Conservation (phyloP, 306 rosid species). For the Cicer bijugum region DNA sequence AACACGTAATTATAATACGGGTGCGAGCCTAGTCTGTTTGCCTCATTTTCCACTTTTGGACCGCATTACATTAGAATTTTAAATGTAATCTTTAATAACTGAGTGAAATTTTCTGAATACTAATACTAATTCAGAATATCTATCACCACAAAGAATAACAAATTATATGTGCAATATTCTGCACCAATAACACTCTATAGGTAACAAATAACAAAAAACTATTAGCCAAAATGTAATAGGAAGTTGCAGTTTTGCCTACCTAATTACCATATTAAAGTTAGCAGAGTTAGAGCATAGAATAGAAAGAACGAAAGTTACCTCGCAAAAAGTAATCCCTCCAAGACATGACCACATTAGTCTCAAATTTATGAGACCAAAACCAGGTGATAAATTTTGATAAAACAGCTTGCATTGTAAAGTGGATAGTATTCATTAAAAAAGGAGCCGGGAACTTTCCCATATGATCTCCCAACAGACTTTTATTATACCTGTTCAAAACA, state of each 20-base stretch:
- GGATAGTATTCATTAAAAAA: conserved; percentile 84
- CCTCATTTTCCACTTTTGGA: conserved; percentile 25
- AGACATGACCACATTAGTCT: conserved; percentile 72
- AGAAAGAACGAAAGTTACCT: conserved; percentile 59
- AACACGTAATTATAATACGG: background rate
- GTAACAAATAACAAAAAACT: background rate
- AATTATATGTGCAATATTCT: conserved; percentile 26
- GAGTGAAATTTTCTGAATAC: conserved; percentile 6
- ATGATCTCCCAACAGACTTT: conserved; percentile 86
- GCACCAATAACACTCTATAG: background rate
- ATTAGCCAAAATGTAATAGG: conserved; percentile 28
- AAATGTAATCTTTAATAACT: background rate
- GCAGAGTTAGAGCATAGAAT: conserved; percentile 21
- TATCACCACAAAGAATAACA: conserved; percentile 26
- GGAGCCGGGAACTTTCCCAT: conserved; percentile 99
- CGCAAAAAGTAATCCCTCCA: conserved; percentile 87
- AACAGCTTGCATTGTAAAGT: conserved; percentile 90
- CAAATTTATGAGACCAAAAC: conserved; percentile 85
- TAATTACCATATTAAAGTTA: conserved; percentile 30
- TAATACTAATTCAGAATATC: conserved; percentile 18
- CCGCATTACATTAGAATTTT: background rate
- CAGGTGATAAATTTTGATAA: conserved; percentile 78
- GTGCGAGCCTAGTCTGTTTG: background rate
- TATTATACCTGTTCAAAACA: conserved; percentile 79
- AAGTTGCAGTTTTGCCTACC: conserved; percentile 27